Evolutionary conservation across 805 yeast species (phyloP).

Genomic region (Wickerhamomyces rabaulensis): DNA sequence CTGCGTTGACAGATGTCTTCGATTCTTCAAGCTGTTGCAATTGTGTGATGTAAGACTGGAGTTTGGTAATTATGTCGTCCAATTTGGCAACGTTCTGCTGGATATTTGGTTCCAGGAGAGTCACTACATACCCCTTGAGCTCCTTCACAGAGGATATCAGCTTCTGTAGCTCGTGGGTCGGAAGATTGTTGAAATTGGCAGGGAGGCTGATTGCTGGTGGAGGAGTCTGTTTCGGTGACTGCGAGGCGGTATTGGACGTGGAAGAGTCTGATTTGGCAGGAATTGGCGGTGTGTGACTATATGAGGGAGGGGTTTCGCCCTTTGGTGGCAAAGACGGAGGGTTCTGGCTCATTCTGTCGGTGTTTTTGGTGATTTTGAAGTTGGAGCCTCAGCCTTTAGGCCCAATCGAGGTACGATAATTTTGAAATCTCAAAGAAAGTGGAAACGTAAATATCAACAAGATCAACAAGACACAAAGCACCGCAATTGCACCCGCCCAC

Average conservation of each 20-base stretch:
- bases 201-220: constrained; percentile 15
- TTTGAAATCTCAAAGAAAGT: not conserved
- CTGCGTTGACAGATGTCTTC: constrained; percentile 18
- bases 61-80: constrained; percentile 20
- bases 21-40: constrained; percentile 25
- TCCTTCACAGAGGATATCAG: constrained; percentile 16
- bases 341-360: not conserved
- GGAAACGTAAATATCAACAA: not conserved
- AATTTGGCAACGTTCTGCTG: constrained; percentile 19
- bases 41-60: constrained; percentile 23
- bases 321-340: constrained; percentile 18
- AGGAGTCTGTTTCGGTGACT: not conserved
- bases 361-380: too few relatives aligned
- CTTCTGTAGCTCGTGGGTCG: constrained; percentile 19
- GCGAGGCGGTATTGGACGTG: not conserved
- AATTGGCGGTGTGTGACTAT: not conserved
- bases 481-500: not conserved
- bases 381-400: too few relatives aligned
- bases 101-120: constrained; percentile 18
- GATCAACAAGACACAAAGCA: not conserved
- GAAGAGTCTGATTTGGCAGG: not conserved
- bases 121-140: constrained; percentile 25
- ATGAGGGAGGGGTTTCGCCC: not conserved
- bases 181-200: constrained; percentile 14
- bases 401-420: too few relatives aligned